Conservation (phyloP, 73 alveolate genomes). For the Tetrahymena elliotti region DNA sequence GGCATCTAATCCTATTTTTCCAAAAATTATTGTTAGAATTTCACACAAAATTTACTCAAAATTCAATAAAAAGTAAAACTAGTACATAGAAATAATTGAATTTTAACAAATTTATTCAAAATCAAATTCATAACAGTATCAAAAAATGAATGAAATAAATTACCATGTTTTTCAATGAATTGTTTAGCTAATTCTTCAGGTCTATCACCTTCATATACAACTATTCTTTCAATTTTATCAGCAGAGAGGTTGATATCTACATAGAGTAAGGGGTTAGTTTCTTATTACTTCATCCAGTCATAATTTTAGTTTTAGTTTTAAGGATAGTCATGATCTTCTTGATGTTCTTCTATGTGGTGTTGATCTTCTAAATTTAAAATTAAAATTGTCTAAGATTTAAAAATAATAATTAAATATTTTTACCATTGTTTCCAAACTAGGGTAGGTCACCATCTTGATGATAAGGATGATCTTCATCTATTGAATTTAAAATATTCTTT, state of each 20-base stretch:
- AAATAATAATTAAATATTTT: not conserved
- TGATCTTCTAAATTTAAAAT: not conserved
- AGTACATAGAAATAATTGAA: too few relatives aligned
- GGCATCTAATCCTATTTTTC: not conserved
- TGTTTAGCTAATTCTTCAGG: conserved; percentile 35
- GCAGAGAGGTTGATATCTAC: conserved; percentile 51
- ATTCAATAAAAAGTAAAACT: too few relatives aligned
- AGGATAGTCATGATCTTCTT: not conserved
- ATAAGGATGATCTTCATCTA: not conserved
- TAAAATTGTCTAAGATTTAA: not conserved
- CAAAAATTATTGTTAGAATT: too few relatives aligned
- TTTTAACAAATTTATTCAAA: too few relatives aligned
- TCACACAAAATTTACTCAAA: not conserved
- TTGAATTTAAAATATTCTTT: not conserved
- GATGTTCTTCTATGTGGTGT: not conserved
- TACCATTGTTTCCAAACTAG: not conserved
- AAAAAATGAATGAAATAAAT: not conserved
- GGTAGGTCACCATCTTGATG: not conserved
- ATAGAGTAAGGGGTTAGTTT: conserved; percentile 39
- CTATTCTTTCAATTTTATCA: conserved; percentile 46
- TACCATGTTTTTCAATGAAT: conserved; percentile 40
- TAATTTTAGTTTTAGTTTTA: not conserved
- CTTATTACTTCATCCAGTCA: conserved; percentile 8
- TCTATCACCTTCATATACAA: conserved; percentile 50
- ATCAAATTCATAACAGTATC: too few relatives aligned